phyloP scores from a whole-genome alignment of 805 yeast species.

The Starmerella khaoyaiensis region DNA sequence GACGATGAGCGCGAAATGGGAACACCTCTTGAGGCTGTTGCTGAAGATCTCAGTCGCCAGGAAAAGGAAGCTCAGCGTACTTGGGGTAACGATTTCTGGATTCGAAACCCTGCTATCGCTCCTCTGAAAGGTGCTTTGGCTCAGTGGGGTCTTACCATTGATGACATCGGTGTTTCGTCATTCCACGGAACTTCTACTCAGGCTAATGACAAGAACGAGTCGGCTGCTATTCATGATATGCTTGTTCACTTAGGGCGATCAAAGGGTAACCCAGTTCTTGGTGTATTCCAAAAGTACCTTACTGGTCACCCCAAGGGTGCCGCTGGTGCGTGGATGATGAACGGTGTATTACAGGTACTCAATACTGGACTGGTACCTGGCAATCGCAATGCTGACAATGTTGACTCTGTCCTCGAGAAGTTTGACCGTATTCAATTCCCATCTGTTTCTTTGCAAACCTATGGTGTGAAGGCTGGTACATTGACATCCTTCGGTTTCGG shows the following conservation, averaged over 20 bases:
- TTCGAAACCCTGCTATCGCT: conserved; percentile 83
- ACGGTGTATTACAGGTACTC: conserved; percentile 90
- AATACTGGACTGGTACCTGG: conserved; percentile 94
- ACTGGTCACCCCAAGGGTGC: conserved; percentile 99
- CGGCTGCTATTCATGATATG: conserved; percentile 82
- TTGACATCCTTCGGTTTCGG: conserved; percentile 98
- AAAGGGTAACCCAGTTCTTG: conserved; percentile 93
- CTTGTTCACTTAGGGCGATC: conserved; percentile 91
- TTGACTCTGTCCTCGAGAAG: conserved; percentile 70
- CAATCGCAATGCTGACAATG: conserved; percentile 95
- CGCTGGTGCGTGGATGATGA: conserved; percentile 99
- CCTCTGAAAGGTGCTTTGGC: conserved; percentile 97
- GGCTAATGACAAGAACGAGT: conserved; percentile 98
- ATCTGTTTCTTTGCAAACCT: conserved; percentile 83
- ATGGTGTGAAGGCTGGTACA: conserved; percentile 94
- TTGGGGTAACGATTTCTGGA: conserved; percentile 93
- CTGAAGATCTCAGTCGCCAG: conserved; percentile 74
- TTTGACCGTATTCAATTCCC: conserved; percentile 87
- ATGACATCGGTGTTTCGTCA: conserved; percentile 90
- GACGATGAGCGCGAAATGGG: conserved; percentile 57
- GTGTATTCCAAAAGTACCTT: conserved; percentile 97
- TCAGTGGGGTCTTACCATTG: conserved; percentile 80
- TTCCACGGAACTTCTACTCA: conserved; percentile 99
- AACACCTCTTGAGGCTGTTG: conserved; percentile 80
- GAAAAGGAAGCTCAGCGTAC: conserved; percentile 75